These are phyloP conservation scores for Coemansia sp. DNA, from an alignment of 192 early-diverging fungal genomes.

Conservation along the genomic window DNA sequence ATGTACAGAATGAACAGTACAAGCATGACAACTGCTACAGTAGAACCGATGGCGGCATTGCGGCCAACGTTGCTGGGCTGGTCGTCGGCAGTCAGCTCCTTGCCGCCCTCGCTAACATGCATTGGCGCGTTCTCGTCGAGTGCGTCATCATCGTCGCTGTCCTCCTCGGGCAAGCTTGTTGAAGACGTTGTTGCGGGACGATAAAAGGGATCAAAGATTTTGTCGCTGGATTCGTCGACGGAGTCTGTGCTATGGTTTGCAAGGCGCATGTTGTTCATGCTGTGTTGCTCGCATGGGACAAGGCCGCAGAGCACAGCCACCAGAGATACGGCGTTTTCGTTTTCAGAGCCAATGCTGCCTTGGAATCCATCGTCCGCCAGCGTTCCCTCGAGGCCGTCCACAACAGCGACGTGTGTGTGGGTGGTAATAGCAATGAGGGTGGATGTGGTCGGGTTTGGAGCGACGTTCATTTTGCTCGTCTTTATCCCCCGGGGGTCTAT, in stretches of 20 bases:
- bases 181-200: not conserved
- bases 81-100: not conserved
- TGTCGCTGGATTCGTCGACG: slow-evolving; percentile 1
- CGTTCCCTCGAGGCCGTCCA: not conserved
- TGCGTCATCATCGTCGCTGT: not conserved
- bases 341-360: not conserved
- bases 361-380: not conserved
- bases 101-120: not conserved
- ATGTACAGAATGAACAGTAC: not conserved
- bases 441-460: not conserved
- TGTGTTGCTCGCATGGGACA: slow-evolving; percentile 9
- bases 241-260: slow-evolving; percentile 3
- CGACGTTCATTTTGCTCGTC: not conserved
- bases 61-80: not conserved
- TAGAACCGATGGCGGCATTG: not conserved
- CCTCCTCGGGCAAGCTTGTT: not conserved
- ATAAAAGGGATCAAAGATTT: slow-evolving; percentile 4
- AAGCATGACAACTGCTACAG: not conserved
- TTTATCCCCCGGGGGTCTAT: not conserved
- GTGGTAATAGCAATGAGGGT: not conserved
- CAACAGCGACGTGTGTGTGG: not conserved
- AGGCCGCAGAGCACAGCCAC: slow-evolving; percentile 21
- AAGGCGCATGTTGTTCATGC: slow-evolving; percentile 17
- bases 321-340: slow-evolving; percentile 19
- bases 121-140: not conserved